phyloP scores from a whole-genome alignment of 306 rosid species.

The Cercis canadensis region DNA sequence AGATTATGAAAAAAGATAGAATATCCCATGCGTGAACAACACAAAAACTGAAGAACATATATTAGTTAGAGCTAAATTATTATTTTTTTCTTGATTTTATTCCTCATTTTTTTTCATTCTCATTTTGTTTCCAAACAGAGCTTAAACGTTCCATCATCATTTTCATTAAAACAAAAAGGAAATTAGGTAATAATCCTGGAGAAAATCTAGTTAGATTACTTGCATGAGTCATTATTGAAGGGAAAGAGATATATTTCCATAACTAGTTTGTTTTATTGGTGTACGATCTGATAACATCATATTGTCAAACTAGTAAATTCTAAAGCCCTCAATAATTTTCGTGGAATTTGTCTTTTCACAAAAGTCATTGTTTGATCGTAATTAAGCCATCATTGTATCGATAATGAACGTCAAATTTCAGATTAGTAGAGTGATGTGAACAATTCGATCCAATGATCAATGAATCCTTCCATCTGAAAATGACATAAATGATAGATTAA shows the following conservation, averaged over 20 bases:
- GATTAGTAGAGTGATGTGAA: slow-evolving; percentile 27
- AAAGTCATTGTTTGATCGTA: slow-evolving; percentile 13
- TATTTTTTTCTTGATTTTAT: background rate
- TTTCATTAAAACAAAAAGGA: background rate
- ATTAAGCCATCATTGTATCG: slow-evolving; percentile 12
- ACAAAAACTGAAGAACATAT: too few relatives aligned
- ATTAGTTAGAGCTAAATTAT: too few relatives aligned
- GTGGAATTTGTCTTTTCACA: slow-evolving; percentile 3
- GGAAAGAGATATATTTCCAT: background rate
- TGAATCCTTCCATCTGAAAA: slow-evolving; percentile 30
- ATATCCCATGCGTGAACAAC: too few relatives aligned
- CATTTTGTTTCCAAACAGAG: background rate
- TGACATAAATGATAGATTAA: slow-evolving; percentile 28
- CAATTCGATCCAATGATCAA: slow-evolving; percentile 27
- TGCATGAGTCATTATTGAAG: background rate
- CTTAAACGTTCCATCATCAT: background rate
- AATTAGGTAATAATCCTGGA: background rate
- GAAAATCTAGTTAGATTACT: background rate
- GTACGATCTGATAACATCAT: background rate
- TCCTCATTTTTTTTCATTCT: background rate
- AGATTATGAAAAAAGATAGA: too few relatives aligned
- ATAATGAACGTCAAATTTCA: slow-evolving; percentile 16
- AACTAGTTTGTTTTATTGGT: background rate
- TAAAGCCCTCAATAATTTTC: background rate
- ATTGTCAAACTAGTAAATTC: background rate